Evolutionary conservation across 345 rosid genomes (phyloP).

Genomic region (Salix suchowensis): DNA sequence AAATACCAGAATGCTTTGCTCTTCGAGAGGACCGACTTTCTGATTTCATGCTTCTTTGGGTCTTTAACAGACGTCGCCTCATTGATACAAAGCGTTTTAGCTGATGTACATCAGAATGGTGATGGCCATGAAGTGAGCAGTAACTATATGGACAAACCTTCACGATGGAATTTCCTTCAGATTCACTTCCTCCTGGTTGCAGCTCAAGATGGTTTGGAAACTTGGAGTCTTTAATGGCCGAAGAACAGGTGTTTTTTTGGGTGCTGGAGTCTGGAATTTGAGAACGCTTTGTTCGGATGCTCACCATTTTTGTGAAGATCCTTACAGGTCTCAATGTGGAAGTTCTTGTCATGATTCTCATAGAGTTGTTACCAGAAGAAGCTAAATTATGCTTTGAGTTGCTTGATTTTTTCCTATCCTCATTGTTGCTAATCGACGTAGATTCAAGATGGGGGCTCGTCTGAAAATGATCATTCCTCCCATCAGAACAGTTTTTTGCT

Average conservation of each 20-base stretch:
- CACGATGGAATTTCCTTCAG: conserved; percentile 24
- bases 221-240: conserved; percentile 68
- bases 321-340: conserved; percentile 33
- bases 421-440: conserved; percentile 9
- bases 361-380: conserved; percentile 32
- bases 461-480: conserved; percentile 18
- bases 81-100: conserved; percentile 58
- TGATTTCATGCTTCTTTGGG: conserved; percentile 45
- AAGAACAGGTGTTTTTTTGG: conserved; percentile 72
- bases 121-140: conserved; percentile 85
- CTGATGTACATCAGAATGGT: conserved; percentile 45
- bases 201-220: conserved; percentile 31
- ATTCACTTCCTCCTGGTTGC: conserved; percentile 26
- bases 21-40: conserved; percentile 28
- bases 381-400: conserved; percentile 11
- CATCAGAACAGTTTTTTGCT: conserved; percentile 12
- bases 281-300: conserved; percentile 40
- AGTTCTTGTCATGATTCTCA: conserved; percentile 28
- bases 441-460: conserved; percentile 21
- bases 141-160: conserved; percentile 67
- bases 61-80: conserved; percentile 46
- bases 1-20: conserved; percentile 27
- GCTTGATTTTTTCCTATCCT: neutral
- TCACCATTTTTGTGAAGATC: conserved; percentile 37
- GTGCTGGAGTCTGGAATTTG: conserved; percentile 18